Conservation (phyloP, 23 red algal species). For the Pyropia haitanensis region DNA sequence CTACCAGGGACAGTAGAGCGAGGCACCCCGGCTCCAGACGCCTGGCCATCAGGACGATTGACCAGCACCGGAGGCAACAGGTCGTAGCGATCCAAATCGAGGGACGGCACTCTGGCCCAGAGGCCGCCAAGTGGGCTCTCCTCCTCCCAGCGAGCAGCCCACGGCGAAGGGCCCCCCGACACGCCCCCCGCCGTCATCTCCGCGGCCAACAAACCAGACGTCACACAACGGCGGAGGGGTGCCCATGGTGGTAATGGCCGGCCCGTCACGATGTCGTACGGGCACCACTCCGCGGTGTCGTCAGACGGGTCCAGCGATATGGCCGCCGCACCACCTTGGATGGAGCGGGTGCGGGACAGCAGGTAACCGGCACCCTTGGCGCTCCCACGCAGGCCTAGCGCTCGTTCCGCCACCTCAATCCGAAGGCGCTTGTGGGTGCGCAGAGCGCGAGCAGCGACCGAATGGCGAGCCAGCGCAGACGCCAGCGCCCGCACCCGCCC, state of each 20-base stretch:
- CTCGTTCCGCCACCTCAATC: slow-evolving; percentile 22
- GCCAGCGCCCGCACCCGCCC: slow-evolving; percentile 13
- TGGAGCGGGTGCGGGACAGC: slow-evolving; percentile 8
- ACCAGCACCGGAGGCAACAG: slow-evolving; percentile 40
- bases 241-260: slow-evolving; percentile 60
- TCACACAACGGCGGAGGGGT: slow-evolving; percentile 51
- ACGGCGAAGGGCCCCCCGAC: slow-evolving; percentile 25
- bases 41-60: neutral
- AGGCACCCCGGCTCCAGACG: neutral
- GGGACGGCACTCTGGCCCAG: slow-evolving; percentile 56
- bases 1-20: slow-evolving; percentile 1
- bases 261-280: slow-evolving; percentile 53
- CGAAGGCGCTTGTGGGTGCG: slow-evolving; percentile 9
- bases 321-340: neutral
- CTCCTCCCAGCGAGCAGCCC: slow-evolving; percentile 36
- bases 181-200: slow-evolving; percentile 25
- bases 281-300: slow-evolving; percentile 46
- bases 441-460: slow-evolving; percentile 15
- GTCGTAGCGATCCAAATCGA: slow-evolving; percentile 69
- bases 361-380: slow-evolving; percentile 47
- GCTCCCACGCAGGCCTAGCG: slow-evolving; percentile 48
- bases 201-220: slow-evolving; percentile 45
- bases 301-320: slow-evolving; percentile 4
- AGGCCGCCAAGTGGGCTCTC: slow-evolving; percentile 52
- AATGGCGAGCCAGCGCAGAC: slow-evolving; percentile 21